A percentile compares a stretch with the other conserved stretches of the same genome.
These are phyloP conservation scores for Bacidia gigantensis DNA, from an alignment of 495 filamentous ascomycete species.

Conservation along the genomic window DNA sequence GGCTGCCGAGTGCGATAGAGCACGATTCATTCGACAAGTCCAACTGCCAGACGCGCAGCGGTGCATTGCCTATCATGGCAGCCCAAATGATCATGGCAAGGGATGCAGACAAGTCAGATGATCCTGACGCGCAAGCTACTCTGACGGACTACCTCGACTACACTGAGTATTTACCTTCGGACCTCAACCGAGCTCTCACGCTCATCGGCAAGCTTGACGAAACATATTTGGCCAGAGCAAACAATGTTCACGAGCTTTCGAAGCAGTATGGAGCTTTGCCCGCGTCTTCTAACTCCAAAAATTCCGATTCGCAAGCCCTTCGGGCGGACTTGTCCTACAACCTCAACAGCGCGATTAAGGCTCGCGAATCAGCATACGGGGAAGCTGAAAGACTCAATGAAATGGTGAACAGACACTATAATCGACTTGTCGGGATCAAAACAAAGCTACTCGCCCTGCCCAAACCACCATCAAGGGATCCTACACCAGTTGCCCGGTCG, in stretches of 20 bases:
- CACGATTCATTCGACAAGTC: too few relatives aligned
- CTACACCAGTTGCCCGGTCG: slow-evolving; percentile 38
- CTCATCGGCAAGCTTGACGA: slow-evolving; percentile 74
- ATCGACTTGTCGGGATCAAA: slow-evolving; percentile 61
- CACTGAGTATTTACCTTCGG: slow-evolving; percentile 91
- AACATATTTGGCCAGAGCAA: slow-evolving; percentile 49
- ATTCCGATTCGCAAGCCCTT: slow-evolving; percentile 37
- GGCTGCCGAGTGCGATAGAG: too few relatives aligned
- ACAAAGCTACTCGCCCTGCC: slow-evolving; percentile 69
- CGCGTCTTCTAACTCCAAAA: slow-evolving; percentile 36
- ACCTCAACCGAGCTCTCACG: slow-evolving; percentile 79
- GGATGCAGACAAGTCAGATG: slow-evolving; percentile 20
- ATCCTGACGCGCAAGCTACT: slow-evolving; percentile 89
- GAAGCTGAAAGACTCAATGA: slow-evolving; percentile 74
- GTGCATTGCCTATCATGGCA: not conserved
- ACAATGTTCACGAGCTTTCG: slow-evolving; percentile 57
- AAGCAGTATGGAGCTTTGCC: slow-evolving; percentile 62
- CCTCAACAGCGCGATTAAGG: slow-evolving; percentile 58
- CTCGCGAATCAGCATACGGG: slow-evolving; percentile 63
- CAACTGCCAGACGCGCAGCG: too few relatives aligned
- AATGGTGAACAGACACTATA: slow-evolving; percentile 62
- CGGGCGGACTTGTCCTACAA: slow-evolving; percentile 64
- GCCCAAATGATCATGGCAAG: not conserved
- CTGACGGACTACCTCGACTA: slow-evolving; percentile 93
- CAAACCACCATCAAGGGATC: slow-evolving; percentile 55